Conservation (phyloP, 2,329 filamentous ascomycete genomes). For the Colletotrichum lini region DNA sequence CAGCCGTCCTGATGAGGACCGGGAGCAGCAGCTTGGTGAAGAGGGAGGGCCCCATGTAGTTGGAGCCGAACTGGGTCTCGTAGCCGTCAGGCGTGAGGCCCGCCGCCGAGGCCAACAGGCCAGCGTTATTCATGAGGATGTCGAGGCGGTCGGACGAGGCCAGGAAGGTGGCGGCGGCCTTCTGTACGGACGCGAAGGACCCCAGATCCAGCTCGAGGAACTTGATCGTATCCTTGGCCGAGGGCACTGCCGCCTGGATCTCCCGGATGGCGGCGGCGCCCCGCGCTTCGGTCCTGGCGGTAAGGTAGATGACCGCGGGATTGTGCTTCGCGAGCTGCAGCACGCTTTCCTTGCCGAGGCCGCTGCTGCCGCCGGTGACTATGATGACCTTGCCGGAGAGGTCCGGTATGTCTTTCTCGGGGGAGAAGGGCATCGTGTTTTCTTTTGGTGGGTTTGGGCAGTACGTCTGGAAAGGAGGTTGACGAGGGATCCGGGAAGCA, state of each 20-base stretch:
- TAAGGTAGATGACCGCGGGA: slow-evolving; percentile 25
- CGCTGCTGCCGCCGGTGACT: slow-evolving; percentile 62
- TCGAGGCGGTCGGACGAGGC: slow-evolving; percentile 55
- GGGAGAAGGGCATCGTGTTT: background rate
- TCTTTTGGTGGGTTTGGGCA: background rate
- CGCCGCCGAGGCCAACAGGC: slow-evolving; percentile 56
- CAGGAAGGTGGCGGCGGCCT: slow-evolving; percentile 55
- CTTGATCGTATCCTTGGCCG: slow-evolving; percentile 43
- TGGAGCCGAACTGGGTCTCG: slow-evolving; percentile 64
- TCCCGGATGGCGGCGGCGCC: slow-evolving; percentile 53
- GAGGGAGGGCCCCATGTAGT: slow-evolving; percentile 64
- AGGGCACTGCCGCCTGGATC: slow-evolving; percentile 48
- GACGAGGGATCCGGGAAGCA: too few relatives aligned
- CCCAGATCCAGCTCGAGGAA: slow-evolving; percentile 60
- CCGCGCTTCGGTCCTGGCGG: slow-evolving; percentile 54
- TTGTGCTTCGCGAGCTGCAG: slow-evolving; percentile 54
- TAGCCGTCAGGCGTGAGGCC: slow-evolving; percentile 61
- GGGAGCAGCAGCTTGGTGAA: slow-evolving; percentile 56
- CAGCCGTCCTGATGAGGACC: slow-evolving; percentile 47
- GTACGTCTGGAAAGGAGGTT: too few relatives aligned
- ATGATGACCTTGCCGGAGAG: slow-evolving; percentile 64
- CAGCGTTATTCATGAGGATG: slow-evolving; percentile 62
- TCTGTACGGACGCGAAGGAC: slow-evolving; percentile 58
- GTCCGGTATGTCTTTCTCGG: slow-evolving; percentile 56
- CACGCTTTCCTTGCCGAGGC: slow-evolving; percentile 47